Base-by-base conservation (phyloP, 1,284 basidiomycete genomes). In the Rhodotorula mucilaginosa region DNA sequence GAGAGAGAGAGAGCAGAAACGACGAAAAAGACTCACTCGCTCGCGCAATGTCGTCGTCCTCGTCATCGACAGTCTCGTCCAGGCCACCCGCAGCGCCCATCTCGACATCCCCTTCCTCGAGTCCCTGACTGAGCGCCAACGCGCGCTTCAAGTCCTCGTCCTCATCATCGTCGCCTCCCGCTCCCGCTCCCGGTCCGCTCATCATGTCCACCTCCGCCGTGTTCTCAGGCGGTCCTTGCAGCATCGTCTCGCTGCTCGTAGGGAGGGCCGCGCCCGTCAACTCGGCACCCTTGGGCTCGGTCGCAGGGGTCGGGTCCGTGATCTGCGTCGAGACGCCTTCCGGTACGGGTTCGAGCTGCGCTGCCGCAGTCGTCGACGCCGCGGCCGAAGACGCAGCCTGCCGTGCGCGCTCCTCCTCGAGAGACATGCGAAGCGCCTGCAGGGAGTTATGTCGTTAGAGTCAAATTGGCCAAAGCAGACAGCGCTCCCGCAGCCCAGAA, bases 381-480 rank as follows among this genome's bases (percentile, higher is more conserved):
- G 82, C 69, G 26, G 82, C 67, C 10, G 71, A 51, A 0, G 82
- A 74, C 10, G 87, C 90, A n/a, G 87, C 89, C 83, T 92, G 91
- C 31, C 94, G 88, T 48, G 93, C 93, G 80, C 91, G 89, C 72
- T 95, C 96, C 82, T 99, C 96, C 82, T 97, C 92, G 86, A 99
- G 88, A 0, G 95, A 98, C 89, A 99, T 93, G 54, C 96, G 91
- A 58, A 99, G 86, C 18, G 94, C 96, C 93, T 97, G 78, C 5
- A 58, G 54, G 15, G 3, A 3, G 18, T 5, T 18, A 48, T 26
- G n/a, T 19, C 18, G 31, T 16, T 6, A 21, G 15, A 39, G 16
- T 2, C 0, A 47, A 31, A 39, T 1, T 56, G 34, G 34, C n/a
- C 26, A 3, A 26, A 3, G 8, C 54, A 5, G 13, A 10, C 4